A percentile compares a stretch with the other conserved stretches of the same genome.
phyloP scores from a whole-genome alignment of 352 stramenopile species.

The Globisporangium takayamanum region DNA sequence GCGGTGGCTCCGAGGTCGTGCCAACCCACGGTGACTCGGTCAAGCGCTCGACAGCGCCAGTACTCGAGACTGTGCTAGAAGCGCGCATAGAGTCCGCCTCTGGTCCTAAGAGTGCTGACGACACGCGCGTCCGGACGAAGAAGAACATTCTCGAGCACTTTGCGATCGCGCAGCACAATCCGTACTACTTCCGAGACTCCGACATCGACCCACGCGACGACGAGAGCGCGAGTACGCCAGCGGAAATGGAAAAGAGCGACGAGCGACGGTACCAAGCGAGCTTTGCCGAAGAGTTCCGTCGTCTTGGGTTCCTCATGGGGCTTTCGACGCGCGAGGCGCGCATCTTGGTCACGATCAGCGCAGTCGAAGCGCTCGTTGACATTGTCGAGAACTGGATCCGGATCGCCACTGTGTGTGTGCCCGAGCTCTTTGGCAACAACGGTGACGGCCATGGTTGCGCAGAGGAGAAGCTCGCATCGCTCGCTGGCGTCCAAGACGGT shows the following conservation, averaged over 20 bases:
- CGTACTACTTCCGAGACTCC: slow-evolving; percentile 60
- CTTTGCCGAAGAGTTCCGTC: slow-evolving; percentile 45
- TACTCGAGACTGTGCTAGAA: neutral
- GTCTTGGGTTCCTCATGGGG: slow-evolving; percentile 48
- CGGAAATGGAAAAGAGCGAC: slow-evolving; percentile 13
- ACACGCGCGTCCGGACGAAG: slow-evolving; percentile 21
- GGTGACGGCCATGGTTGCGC: neutral
- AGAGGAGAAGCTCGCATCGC: neutral
- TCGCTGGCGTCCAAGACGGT: neutral
- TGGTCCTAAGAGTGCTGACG: neutral
- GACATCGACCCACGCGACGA: slow-evolving; percentile 17
- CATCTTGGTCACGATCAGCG: slow-evolving; percentile 52
- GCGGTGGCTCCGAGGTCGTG: slow-evolving; percentile 25
- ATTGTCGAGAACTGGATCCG: slow-evolving; percentile 59
- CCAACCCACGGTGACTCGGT: slow-evolving; percentile 21
- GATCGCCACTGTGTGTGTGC: slow-evolving; percentile 36
- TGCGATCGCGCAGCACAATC: slow-evolving; percentile 61
- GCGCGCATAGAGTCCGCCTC: slow-evolving; percentile 1
- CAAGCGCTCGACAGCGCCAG: neutral
- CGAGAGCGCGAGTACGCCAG: neutral
- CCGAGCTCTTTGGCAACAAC: slow-evolving; percentile 26
- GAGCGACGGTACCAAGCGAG: slow-evolving; percentile 14
- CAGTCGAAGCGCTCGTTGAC: slow-evolving; percentile 55
- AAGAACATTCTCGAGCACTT: slow-evolving; percentile 76
- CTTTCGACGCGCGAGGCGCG: slow-evolving; percentile 49